These are phyloP conservation scores for Delonix regia DNA, from an alignment of 306 rosid genomes.

Conservation along the genomic window DNA sequence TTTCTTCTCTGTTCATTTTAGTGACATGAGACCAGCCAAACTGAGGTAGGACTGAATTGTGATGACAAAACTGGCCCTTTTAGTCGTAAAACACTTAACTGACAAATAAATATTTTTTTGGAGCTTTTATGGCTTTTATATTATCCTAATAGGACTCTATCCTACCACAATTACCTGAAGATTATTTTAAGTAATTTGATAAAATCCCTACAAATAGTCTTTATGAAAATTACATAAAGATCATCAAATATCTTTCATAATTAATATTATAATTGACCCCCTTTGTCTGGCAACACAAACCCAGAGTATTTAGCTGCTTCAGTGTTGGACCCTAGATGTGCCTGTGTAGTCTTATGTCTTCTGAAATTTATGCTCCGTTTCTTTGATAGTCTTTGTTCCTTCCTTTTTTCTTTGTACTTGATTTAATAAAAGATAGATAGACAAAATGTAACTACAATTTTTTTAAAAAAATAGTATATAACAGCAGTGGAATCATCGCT, in stretches of 20 bases:
- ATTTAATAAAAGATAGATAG: background rate
- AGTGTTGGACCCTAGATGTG: background rate
- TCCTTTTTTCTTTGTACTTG: conserved; percentile 3
- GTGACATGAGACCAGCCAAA: background rate
- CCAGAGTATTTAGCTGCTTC: background rate
- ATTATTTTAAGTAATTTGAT: too few relatives aligned
- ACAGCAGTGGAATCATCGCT: background rate
- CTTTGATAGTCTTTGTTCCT: background rate
- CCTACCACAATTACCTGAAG: too few relatives aligned
- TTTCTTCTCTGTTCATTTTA: background rate
- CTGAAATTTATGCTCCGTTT: background rate
- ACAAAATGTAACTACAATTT: background rate
- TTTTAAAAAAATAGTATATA: background rate
- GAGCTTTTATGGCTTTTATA: too few relatives aligned
- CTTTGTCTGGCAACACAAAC: background rate
- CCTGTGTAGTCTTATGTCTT: background rate
- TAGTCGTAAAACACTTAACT: too few relatives aligned
- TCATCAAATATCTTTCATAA: background rate
- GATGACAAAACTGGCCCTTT: too few relatives aligned
- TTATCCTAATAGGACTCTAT: too few relatives aligned
- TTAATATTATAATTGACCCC: background rate
- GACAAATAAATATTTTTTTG: too few relatives aligned
- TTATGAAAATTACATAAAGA: too few relatives aligned
- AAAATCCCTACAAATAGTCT: too few relatives aligned
- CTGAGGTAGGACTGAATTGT: background rate